Evolutionary conservation across 139 green algal species (phyloP).

Genomic region (Chlorella sp.): DNA sequence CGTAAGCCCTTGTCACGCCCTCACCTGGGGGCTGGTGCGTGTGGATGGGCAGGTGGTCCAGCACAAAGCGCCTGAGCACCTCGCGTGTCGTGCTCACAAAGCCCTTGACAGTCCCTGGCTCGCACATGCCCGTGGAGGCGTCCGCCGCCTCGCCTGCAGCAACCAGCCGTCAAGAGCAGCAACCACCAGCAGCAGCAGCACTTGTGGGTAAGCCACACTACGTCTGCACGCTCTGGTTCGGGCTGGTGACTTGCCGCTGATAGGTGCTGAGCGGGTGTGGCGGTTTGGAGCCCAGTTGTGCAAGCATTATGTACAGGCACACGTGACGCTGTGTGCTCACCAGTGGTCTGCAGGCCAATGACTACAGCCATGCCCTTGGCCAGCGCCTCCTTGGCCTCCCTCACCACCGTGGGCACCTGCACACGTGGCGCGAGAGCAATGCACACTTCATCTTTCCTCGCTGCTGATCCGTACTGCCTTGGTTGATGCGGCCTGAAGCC

Average conservation of each 20-base stretch:
- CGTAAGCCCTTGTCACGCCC: neutral
- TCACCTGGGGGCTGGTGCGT: neutral
- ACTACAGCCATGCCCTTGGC: conserved; percentile 56
- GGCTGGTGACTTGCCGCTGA: too few species aligned
- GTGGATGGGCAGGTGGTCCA: conserved; percentile 11
- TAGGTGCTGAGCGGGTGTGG: neutral
- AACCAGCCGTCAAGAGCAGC: neutral
- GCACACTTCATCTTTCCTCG: too few species aligned
- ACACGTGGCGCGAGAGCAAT: neutral
- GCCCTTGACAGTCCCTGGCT: conserved; percentile 46
- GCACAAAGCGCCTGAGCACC: conserved; percentile 49
- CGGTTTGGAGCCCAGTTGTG: neutral
- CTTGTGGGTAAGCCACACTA: neutral
- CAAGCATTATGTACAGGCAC: neutral
- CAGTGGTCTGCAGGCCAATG: conserved; percentile 72
- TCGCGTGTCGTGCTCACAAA: conserved; percentile 70
- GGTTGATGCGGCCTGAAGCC: neutral
- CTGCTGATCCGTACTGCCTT: too few species aligned
- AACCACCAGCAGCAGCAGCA: neutral
- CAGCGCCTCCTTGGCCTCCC: conserved; percentile 56
- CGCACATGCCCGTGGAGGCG: conserved; percentile 33
- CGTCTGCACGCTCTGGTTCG: too few species aligned
- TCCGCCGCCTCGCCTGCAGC: conserved; percentile 23
- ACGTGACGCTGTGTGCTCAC: conserved; percentile 27
- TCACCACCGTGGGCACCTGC: conserved; percentile 63